phyloP scores from a whole-genome alignment of 2,329 filamentous ascomycete species.

The Tolypocladium cylindrosporum region DNA sequence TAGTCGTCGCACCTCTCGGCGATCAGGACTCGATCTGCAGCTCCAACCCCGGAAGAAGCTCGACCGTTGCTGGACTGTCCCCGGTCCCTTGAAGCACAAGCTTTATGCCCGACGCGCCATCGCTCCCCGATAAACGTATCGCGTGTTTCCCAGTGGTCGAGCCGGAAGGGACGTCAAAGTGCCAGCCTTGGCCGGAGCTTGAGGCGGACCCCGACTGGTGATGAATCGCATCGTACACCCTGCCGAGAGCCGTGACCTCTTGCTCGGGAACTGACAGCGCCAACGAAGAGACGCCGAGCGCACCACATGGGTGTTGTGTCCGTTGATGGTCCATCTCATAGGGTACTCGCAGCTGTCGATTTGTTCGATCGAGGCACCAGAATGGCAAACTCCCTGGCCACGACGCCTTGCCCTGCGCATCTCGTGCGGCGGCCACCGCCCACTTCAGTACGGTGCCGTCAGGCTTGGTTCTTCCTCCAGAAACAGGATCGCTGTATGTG shows the following conservation, averaged over 20 bases:
- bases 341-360: slow-evolving; percentile 45
- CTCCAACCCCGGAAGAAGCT: slow-evolving; percentile 9
- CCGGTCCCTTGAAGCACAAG: slow-evolving; percentile 6
- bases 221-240: slow-evolving; percentile 19
- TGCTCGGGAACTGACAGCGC: slow-evolving; percentile 21
- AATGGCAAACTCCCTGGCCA: slow-evolving; percentile 48
- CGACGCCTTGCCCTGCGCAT: slow-evolving; percentile 10
- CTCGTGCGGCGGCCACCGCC: slow-evolving; percentile 39
- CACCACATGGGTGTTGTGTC: slow-evolving; percentile 39
- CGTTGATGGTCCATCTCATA: slow-evolving; percentile 13
- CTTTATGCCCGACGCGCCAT: slow-evolving; percentile 3
- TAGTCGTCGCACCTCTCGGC: neutral
- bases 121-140: neutral
- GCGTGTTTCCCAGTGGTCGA: slow-evolving; percentile 4
- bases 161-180: slow-evolving; percentile 6
- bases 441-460: slow-evolving; percentile 50
- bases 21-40: slow-evolving; percentile 6
- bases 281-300: slow-evolving; percentile 38
- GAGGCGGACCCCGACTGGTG: neutral
- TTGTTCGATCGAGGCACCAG: slow-evolving; percentile 55
- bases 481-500: slow-evolving; percentile 35
- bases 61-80: slow-evolving; percentile 7
- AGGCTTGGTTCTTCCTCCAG: slow-evolving; percentile 42
- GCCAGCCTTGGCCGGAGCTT: neutral
- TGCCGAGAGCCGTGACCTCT: slow-evolving; percentile 7